Conservation (phyloP, 768 basidiomycete genomes). For the Cyathus striatus region DNA sequence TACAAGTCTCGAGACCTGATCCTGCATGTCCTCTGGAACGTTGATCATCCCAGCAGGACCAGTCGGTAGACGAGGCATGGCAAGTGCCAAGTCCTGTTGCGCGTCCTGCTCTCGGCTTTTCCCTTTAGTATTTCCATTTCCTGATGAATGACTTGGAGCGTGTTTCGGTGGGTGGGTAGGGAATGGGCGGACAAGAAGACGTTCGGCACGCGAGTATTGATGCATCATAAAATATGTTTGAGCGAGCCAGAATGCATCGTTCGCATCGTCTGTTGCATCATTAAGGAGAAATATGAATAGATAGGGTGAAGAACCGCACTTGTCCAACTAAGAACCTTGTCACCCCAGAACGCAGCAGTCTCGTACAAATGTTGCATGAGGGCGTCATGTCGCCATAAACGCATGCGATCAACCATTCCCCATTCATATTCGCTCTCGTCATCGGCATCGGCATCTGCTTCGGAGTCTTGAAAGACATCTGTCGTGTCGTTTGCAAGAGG, state of each 20-base stretch:
- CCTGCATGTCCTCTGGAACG: conserved; percentile 58
- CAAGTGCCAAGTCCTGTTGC: conserved; percentile 19
- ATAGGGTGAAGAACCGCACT: conserved; percentile 41
- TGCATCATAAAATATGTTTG: conserved; percentile 96
- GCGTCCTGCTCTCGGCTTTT: conserved; percentile 55
- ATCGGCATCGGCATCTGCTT: conserved; percentile 55
- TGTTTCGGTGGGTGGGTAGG: conserved; percentile 43
- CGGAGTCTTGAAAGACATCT: conserved; percentile 70
- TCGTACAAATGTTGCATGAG: conserved; percentile 98
- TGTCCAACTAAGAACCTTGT: conserved; percentile 94
- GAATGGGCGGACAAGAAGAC: conserved; percentile 85
- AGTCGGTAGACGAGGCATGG: conserved; percentile 58
- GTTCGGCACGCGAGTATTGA: conserved; percentile 92
- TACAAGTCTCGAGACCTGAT: conserved; percentile 70
- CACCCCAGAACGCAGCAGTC: conserved; percentile 97
- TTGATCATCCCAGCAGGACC: conserved; percentile 70
- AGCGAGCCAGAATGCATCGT: conserved; percentile 99
- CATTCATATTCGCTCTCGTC: conserved; percentile 63
- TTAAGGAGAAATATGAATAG: conserved; percentile 1
- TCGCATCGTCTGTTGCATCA: conserved; percentile 72
- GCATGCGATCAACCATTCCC: conserved; percentile 92
- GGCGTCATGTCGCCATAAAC: conserved; percentile 96
- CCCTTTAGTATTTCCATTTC: conserved; percentile 45
- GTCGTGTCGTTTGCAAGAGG: conserved; percentile 76
- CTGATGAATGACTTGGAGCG: conserved; percentile 24